Evolutionary conservation across 768 basidiomycete species (phyloP).

Genomic region (Daedaleopsis sinensis): DNA sequence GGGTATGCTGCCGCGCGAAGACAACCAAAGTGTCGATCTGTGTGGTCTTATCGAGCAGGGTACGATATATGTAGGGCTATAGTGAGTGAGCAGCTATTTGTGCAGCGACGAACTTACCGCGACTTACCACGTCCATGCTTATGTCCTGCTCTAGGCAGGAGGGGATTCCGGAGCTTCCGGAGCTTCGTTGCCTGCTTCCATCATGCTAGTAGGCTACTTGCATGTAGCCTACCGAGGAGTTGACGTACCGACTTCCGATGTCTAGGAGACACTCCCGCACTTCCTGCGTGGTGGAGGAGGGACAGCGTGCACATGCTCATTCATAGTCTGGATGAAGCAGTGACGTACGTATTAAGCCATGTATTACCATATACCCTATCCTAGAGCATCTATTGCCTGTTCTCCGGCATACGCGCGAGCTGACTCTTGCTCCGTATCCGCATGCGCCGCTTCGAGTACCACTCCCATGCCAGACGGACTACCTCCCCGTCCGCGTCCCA

Average conservation of each 20-base stretch:
- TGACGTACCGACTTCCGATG: not conserved
- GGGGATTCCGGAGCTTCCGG: too few relatives aligned
- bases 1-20: too few relatives aligned
- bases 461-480: conserved; percentile 93
- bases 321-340: not conserved
- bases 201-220: not conserved
- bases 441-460: conserved; percentile 78
- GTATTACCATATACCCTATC: conserved; percentile 16
- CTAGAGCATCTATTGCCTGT: conserved; percentile 43
- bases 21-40: too few relatives aligned
- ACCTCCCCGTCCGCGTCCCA: conserved; percentile 96
- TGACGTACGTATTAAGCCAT: conserved; percentile 15
- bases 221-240: not conserved
- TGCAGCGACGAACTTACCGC: too few relatives aligned
- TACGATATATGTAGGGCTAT: too few relatives aligned
- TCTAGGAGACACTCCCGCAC: not conserved
- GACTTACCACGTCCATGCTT: too few relatives aligned
- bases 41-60: too few relatives aligned
- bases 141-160: too few relatives aligned
- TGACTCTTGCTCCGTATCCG: conserved; percentile 67
- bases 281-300: not conserved
- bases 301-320: not conserved
- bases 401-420: conserved; percentile 66
- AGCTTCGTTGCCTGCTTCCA: not conserved
- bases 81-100: too few relatives aligned